Conservation (phyloP, 805 yeast species). For the Ogataea minuta region DNA sequence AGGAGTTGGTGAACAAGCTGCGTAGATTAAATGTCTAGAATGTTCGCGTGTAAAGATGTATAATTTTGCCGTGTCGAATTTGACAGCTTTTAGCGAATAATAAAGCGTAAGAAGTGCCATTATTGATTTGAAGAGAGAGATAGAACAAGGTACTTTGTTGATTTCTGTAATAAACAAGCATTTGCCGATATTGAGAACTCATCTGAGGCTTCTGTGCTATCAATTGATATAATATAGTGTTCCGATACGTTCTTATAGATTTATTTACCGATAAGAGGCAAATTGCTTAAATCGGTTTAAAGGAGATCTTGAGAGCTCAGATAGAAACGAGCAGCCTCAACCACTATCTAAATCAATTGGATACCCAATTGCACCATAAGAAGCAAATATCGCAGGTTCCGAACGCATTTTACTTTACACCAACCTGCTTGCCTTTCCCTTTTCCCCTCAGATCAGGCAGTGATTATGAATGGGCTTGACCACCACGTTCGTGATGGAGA, state of each 20-base stretch:
- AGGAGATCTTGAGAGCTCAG: slow-evolving; percentile 4
- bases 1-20: slow-evolving; percentile 11
- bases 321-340: background rate
- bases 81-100: slow-evolving; percentile 1
- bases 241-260: background rate
- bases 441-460: slow-evolving; percentile 6
- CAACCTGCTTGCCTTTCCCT: background rate
- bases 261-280: slow-evolving; percentile 4
- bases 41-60: background rate
- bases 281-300: slow-evolving; percentile 4
- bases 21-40: slow-evolving; percentile 6
- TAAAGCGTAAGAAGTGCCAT: slow-evolving; percentile 2
- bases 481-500: slow-evolving; percentile 12
- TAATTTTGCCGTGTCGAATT: slow-evolving; percentile 1
- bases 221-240: no score
- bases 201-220: no score
- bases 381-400: no score
- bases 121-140: slow-evolving; percentile 1
- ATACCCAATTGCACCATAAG: no score
- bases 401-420: no score
- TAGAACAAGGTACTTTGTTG: slow-evolving; percentile 2
- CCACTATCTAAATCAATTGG: background rate
- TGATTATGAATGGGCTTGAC: slow-evolving; percentile 11
- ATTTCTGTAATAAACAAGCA: no score
- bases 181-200: no score